A percentile compares a stretch with the other conserved stretches of the same genome.
These are phyloP conservation scores for Fusarium stilboides DNA, from an alignment of 2,329 filamentous ascomycete species.

Conservation along the genomic window DNA sequence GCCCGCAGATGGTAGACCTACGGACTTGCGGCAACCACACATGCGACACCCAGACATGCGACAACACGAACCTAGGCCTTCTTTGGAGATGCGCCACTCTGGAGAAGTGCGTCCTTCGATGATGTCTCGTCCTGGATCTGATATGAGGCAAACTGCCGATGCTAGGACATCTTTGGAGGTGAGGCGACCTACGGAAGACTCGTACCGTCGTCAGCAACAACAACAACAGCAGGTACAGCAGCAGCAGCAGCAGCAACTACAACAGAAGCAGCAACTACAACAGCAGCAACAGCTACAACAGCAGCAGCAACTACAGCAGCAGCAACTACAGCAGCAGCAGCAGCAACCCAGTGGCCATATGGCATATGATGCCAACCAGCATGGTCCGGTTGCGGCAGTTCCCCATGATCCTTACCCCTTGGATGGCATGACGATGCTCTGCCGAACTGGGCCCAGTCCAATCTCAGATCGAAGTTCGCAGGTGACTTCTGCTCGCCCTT, in stretches of 20 bases:
- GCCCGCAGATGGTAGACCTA: constrained; percentile 14
- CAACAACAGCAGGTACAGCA: too few species aligned
- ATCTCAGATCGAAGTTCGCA: constrained; percentile 67
- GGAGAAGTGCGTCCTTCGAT: constrained; percentile 35
- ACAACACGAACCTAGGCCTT: constrained; percentile 34
- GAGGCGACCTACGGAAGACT: constrained; percentile 46
- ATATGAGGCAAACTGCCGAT: constrained; percentile 36
- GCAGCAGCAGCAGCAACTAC: too few species aligned
- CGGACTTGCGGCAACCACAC: constrained; percentile 27
- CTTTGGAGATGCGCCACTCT: constrained; percentile 40
- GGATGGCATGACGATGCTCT: constrained; percentile 98
- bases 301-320: too few species aligned
- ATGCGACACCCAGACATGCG: constrained; percentile 31
- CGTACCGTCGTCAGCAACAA: constrained; percentile 39
- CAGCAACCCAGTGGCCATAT: constrained; percentile 36
- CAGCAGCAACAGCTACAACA: too few species aligned
- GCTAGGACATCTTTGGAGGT: constrained; percentile 45
- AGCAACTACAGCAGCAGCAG: too few species aligned
- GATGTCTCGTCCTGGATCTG: constrained; percentile 31
- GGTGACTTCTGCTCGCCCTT: constrained; percentile 76
- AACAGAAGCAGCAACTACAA: too few species aligned
- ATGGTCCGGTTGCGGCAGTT: constrained; percentile 75
- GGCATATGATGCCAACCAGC: constrained; percentile 66
- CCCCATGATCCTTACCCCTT: constrained; percentile 95
- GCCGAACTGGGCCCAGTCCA: constrained; percentile 81